Percentiles rank a stretch among this genome's conserved stretches.
Conservation (phyloP, 2,329 filamentous ascomycete genomes). For the Sporothrix sp. region DNA sequence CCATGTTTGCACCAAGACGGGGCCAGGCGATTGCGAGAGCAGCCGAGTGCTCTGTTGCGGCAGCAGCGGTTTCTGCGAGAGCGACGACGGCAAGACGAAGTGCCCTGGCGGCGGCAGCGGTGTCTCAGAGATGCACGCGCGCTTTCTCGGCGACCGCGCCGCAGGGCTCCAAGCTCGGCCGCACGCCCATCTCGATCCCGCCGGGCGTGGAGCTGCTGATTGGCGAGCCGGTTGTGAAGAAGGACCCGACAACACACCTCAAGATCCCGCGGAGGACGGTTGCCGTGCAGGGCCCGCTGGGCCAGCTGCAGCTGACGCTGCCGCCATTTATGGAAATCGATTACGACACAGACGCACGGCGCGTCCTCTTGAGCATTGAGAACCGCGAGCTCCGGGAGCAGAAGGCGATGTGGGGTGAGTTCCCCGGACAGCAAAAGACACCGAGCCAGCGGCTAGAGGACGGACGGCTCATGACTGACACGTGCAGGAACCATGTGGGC, state of each 20-base stretch:
- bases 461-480: background rate
- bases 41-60: slow-evolving; percentile 36
- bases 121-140: background rate
- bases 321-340: slow-evolving; percentile 67
- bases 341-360: slow-evolving; percentile 53
- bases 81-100: slow-evolving; percentile 22
- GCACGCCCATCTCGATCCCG: slow-evolving; percentile 69
- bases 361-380: slow-evolving; percentile 57
- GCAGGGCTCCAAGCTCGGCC: slow-evolving; percentile 73
- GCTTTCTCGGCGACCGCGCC: slow-evolving; percentile 61
- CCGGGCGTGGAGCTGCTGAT: slow-evolving; percentile 71
- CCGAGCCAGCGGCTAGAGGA: background rate
- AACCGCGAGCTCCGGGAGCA: slow-evolving; percentile 63
- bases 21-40: slow-evolving; percentile 51
- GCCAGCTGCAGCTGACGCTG: slow-evolving; percentile 67
- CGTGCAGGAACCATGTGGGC: slow-evolving; percentile 72
- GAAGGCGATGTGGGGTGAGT: slow-evolving; percentile 87
- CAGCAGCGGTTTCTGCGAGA: slow-evolving; percentile 25
- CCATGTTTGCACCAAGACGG: slow-evolving; percentile 32
- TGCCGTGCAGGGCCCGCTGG: slow-evolving; percentile 71
- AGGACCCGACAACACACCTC: slow-evolving; percentile 49
- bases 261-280: slow-evolving; percentile 56
- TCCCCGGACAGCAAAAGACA: background rate
- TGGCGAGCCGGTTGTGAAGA: slow-evolving; percentile 48
- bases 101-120: background rate